phyloP scores from a whole-genome alignment of 1,139 yeast genomes.

The Candida glucosophila region DNA sequence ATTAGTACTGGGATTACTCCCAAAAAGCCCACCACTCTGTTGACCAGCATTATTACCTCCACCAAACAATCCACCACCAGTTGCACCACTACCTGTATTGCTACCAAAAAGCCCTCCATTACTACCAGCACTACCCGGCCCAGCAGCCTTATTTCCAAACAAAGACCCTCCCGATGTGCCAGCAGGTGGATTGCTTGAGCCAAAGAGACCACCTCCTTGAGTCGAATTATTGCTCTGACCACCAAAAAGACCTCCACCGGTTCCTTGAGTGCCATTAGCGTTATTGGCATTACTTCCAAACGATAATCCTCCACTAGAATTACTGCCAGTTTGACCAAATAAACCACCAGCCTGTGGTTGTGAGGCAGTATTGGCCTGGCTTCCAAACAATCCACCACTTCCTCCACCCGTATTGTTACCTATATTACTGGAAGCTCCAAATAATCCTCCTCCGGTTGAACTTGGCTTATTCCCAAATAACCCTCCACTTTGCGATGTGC shows the following conservation, averaged over 20 bases:
- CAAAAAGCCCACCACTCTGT: constrained; percentile 18
- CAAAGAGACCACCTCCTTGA: neutral
- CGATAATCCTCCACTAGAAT: neutral
- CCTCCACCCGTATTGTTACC: no score
- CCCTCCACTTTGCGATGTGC: constrained; percentile 9
- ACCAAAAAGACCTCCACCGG: constrained; percentile 29
- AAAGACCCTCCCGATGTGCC: neutral
- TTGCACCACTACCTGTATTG: constrained; percentile 6
- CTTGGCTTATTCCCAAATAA: constrained; percentile 7
- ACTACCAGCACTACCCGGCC: constrained; percentile 4
- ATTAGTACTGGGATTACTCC: constrained; percentile 6
- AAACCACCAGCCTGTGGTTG: neutral
- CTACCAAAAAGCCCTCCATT: constrained; percentile 14
- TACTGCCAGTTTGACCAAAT: neutral
- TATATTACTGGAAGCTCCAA: no score
- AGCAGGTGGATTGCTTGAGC: neutral
- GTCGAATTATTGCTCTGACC: constrained; percentile 10
- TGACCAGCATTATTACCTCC: constrained; percentile 7
- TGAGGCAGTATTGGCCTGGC: constrained; percentile 1
- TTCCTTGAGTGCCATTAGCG: constrained; percentile 4
- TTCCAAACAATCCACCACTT: no score
- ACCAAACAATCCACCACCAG: constrained; percentile 29
- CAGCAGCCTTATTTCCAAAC: neutral
- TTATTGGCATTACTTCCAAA: constrained; percentile 6
- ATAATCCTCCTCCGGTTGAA: constrained; percentile 4